Percentiles rank a stretch among this genome's conserved stretches.
phyloP scores from a whole-genome alignment of 179 eudicot genomes.

The Patellifolia procumbens region DNA sequence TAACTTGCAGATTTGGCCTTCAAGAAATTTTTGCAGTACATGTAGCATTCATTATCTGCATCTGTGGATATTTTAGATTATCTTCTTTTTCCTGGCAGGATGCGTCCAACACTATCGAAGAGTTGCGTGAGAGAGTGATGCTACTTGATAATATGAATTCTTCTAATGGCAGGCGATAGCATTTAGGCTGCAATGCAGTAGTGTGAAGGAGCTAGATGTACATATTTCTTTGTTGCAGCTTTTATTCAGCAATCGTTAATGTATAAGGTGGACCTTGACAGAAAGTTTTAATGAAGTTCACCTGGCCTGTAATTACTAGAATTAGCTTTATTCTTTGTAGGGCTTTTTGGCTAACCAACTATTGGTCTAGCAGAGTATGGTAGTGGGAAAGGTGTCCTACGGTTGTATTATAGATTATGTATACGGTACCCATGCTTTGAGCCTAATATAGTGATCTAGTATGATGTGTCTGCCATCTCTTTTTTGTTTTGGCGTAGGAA shows the following conservation, averaged over 20 bases:
- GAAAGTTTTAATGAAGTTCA: not conserved
- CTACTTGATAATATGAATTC: constrained; percentile 37
- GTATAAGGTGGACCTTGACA: constrained; percentile 3
- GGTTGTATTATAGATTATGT: not conserved
- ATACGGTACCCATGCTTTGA: not conserved
- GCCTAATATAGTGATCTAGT: not conserved
- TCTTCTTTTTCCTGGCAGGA: constrained; percentile 43
- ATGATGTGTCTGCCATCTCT: too few relatives aligned
- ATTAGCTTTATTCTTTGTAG: constrained; percentile 19
- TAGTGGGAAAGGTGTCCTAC: not conserved
- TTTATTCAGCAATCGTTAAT: constrained; percentile 8
- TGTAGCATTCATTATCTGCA: not conserved
- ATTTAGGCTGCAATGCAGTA: not conserved
- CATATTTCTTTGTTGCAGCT: not conserved
- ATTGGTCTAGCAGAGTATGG: not conserved
- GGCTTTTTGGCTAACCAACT: not conserved
- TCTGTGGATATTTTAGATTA: not conserved
- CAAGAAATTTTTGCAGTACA: not conserved
- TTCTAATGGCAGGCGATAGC: constrained; percentile 25
- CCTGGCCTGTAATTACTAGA: constrained; percentile 1
- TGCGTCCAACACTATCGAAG: constrained; percentile 60
- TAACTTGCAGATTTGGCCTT: not conserved
- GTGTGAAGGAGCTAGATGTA: constrained; percentile 14
- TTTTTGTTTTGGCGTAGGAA: too few relatives aligned
- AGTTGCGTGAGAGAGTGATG: constrained; percentile 55